Percentiles rank a stretch among this genome's conserved stretches.
These are phyloP conservation scores for Xylaria bambusicola DNA, from an alignment of 495 filamentous ascomycete species.

Conservation along the genomic window DNA sequence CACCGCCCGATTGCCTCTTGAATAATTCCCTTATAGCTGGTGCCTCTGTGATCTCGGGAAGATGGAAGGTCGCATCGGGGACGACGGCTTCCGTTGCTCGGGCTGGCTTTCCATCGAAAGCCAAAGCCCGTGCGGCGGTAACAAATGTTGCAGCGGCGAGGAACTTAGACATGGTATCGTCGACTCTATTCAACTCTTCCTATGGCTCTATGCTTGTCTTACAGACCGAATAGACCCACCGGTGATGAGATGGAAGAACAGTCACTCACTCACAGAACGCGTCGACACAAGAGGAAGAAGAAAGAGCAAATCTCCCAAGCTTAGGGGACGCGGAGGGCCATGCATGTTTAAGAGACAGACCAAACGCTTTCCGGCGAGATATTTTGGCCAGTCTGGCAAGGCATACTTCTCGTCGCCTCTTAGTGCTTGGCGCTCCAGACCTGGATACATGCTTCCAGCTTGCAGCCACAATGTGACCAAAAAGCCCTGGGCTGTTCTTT, in stretches of 20 bases:
- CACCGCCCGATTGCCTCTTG: slow-evolving; percentile 29
- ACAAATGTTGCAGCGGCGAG: slow-evolving; percentile 34
- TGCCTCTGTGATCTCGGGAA: slow-evolving; percentile 34
- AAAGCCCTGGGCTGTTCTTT: slow-evolving; percentile 30
- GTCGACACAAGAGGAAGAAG: slow-evolving; percentile 6
- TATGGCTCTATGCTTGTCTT: background rate
- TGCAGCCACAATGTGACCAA: slow-evolving; percentile 19
- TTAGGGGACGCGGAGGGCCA: background rate
- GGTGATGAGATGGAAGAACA: slow-evolving; percentile 8
- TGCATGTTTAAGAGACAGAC: slow-evolving; percentile 6
- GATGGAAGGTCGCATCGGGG: slow-evolving; percentile 28
- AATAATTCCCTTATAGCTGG: slow-evolving; percentile 35
- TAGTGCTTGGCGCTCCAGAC: background rate
- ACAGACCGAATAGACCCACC: slow-evolving; percentile 2
- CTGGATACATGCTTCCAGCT: slow-evolving; percentile 17
- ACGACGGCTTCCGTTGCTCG: slow-evolving; percentile 31
- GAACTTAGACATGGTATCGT: slow-evolving; percentile 27
- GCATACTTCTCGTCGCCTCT: slow-evolving; percentile 5
- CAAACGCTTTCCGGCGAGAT: background rate
- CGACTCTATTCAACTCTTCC: background rate
- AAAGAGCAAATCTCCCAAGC: background rate
- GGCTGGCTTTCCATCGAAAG: slow-evolving; percentile 32
- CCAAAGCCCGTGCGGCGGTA: slow-evolving; percentile 37
- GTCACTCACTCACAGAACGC: background rate
- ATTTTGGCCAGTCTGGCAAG: slow-evolving; percentile 5